A percentile compares a stretch with the other conserved stretches of the same genome.
Conservation (phyloP, 257 asterid genomes). For the Lycium barbarum region DNA sequence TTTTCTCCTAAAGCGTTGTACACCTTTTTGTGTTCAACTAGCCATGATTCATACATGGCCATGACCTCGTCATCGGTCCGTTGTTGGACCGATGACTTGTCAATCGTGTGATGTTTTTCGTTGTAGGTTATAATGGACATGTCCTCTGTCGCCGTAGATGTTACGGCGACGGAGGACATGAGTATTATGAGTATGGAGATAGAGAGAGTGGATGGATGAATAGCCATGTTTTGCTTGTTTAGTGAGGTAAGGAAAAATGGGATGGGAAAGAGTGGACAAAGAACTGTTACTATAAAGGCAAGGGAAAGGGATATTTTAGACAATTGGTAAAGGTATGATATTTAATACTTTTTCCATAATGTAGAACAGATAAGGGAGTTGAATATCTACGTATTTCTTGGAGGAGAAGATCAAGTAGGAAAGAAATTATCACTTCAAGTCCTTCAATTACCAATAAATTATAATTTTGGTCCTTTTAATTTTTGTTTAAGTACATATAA, state of each 20-base stretch:
- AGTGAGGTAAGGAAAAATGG: background rate
- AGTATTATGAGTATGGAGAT: conserved; percentile 5
- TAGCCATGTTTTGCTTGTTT: conserved; percentile 31
- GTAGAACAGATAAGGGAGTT: background rate
- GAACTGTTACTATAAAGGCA: conserved; percentile 19
- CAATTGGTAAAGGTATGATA: background rate
- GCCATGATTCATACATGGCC: conserved; percentile 74
- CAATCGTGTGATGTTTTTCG: conserved; percentile 32
- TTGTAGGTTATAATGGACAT: conserved; percentile 70
- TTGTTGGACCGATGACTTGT: background rate
- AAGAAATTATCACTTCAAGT: background rate
- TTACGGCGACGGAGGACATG: conserved; percentile 21
- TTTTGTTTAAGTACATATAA: background rate
- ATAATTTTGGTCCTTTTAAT: background rate
- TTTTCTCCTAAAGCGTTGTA: conserved; percentile 75
- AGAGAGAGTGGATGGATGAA: background rate
- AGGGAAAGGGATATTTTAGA: background rate
- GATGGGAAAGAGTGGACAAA: background rate
- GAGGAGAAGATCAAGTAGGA: background rate
- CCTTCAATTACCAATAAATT: background rate
- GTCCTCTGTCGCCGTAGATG: conserved; percentile 48
- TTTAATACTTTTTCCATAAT: background rate
- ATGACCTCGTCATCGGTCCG: conserved; percentile 59
- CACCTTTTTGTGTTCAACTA: conserved; percentile 60
- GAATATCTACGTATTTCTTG: background rate